Evolutionary conservation across 1,284 basidiomycete species (phyloP), one percentile per base, ranked within the genome.

Genomic region (Heterobasidion irregulare): DNA sequence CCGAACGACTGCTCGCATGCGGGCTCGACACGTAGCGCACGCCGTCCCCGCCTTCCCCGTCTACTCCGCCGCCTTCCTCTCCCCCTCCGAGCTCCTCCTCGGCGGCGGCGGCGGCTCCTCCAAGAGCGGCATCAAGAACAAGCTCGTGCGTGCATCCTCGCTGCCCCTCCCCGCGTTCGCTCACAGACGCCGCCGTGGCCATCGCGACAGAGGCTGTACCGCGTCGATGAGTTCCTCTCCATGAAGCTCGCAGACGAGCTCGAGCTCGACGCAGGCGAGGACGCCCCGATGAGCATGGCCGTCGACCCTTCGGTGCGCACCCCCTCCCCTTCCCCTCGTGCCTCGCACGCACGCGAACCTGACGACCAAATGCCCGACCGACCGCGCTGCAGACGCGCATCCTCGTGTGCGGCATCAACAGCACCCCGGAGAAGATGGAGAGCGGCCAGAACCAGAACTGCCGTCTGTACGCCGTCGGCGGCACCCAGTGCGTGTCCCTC

Each of bases 231-330:
- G 49, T 79, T 84, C 44, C 76, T 79, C 57, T 73, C 73, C 18
- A 69, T 96, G 18, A 73, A 82, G 47, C 72, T 84, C 2, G 63
- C 85, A 10, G 70, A 82, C 59, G 91, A 96, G 68, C 74, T 85
- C 49, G 82, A 90, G 62, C 77, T 98, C 9, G 85, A 82, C 55
- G 80, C 72, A 52, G 88, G 84, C 36, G 93, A 94, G 66, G 94
- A 98, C 70, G 89, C 89, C 8, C 94, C 94, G 10, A 97, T 94
- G 91, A 95, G 93, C 65, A 87, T 97, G 76, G 86, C 86, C 12
- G 78, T 84, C 8, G 75, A 89, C 65, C 71, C 74, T 13, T 69
- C 81, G 68, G 92, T 90, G 65, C 62, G 70, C 53, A 10, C 18
- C 48, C n/a, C n/a, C n/a, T n/a, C 53, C 49, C 26, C 15, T 12